phyloP scores from a whole-genome alignment of 2,329 filamentous ascomycete genomes.

The Xylariales sp. region DNA sequence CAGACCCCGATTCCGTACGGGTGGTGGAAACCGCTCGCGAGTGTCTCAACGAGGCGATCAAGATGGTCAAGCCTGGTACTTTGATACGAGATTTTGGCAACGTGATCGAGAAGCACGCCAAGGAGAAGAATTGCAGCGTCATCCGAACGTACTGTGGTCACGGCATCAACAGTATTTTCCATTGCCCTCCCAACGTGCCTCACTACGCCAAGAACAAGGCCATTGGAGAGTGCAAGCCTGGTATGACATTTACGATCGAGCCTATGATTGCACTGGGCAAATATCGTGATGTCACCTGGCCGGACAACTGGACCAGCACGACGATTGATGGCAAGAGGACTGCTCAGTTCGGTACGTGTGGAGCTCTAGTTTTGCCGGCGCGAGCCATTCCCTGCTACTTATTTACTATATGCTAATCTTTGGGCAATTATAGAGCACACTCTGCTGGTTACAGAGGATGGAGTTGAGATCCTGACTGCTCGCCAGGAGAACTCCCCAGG shows the following conservation, averaged over 20 bases:
- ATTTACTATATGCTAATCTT: background rate
- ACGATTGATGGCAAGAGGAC: conserved; percentile 86
- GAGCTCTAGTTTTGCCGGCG: background rate
- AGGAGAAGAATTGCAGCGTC: conserved; percentile 78
- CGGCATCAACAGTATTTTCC: conserved; percentile 90
- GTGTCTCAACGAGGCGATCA: conserved; percentile 86
- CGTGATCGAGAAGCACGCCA: conserved; percentile 92
- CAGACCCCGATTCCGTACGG: conserved; percentile 80
- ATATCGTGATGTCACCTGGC: conserved; percentile 92
- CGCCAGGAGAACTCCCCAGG: conserved; percentile 70
- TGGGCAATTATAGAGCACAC: conserved; percentile 61
- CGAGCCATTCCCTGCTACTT: too few relatives aligned
- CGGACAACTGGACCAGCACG: conserved; percentile 96
- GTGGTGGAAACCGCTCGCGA: conserved; percentile 89
- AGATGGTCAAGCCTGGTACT: conserved; percentile 87
- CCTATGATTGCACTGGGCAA: conserved; percentile 95
- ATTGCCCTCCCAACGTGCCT: conserved; percentile 88
- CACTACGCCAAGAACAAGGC: conserved; percentile 99
- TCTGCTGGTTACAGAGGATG: conserved; percentile 76
- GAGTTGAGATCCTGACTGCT: conserved; percentile 79
- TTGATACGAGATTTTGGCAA: conserved; percentile 92
- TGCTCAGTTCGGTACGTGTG: conserved; percentile 78
- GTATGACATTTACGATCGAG: conserved; percentile 99
- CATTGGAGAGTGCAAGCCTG: conserved; percentile 86
- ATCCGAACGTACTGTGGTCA: conserved; percentile 96